Conservation (phyloP, 139 green algal genomes). For the Chlorella sp. region DNA sequence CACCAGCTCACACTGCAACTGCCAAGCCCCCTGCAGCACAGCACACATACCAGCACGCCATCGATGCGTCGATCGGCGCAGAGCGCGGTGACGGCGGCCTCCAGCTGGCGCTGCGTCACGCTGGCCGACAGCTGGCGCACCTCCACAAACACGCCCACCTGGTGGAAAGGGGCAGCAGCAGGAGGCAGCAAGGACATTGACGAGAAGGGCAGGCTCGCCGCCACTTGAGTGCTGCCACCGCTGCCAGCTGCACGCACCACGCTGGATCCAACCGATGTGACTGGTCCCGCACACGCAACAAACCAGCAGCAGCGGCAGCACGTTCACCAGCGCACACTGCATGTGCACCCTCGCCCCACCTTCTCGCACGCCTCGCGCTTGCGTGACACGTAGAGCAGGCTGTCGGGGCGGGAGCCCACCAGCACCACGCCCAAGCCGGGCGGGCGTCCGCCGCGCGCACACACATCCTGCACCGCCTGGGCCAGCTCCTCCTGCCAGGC, state of each 20-base stretch:
- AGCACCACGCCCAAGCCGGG: constrained; percentile 93
- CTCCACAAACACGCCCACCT: constrained; percentile 43
- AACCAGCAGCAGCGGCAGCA: neutral
- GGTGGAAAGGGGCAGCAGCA: neutral
- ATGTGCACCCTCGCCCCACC: neutral
- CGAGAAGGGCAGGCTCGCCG: neutral
- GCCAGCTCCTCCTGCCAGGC: constrained; percentile 55
- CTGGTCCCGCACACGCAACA: too few species aligned
- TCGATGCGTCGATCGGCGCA: constrained; percentile 89
- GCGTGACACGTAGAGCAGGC: constrained; percentile 90
- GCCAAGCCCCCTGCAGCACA: too few species aligned
- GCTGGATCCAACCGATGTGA: neutral
- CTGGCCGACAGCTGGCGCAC: constrained; percentile 56
- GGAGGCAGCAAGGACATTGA: neutral
- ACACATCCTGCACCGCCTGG: constrained; percentile 42
- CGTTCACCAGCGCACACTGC: neutral
- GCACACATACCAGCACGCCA: constrained; percentile 88
- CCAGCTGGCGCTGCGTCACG: constrained; percentile 52
- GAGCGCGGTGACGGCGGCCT: constrained; percentile 67
- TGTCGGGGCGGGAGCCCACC: constrained; percentile 92
- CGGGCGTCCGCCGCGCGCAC: constrained; percentile 37
- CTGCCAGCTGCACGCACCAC: too few species aligned
- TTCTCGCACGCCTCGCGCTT: constrained; percentile 91
- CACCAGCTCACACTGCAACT: too few species aligned
- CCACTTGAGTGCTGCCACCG: neutral